These are phyloP conservation scores for Volutella citrinella DNA, from an alignment of 2,329 filamentous ascomycete species.

Conservation along the genomic window DNA sequence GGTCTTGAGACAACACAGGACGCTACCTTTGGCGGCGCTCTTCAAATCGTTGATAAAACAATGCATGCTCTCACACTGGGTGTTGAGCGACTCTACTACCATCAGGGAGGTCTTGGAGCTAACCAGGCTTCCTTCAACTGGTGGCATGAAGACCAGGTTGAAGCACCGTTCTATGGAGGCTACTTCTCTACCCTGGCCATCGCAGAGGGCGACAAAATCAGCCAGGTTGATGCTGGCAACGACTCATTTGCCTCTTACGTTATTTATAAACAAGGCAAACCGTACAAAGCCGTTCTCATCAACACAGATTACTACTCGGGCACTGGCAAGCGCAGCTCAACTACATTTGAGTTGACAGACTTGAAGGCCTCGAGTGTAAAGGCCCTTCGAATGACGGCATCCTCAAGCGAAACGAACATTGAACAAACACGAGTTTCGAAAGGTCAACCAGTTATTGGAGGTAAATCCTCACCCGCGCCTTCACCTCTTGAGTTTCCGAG, in stretches of 20 bases:
- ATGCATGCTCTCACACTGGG: constrained; percentile 4
- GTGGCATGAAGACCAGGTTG: constrained; percentile 5
- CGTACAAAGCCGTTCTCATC: constrained; percentile 4
- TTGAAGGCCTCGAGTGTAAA: not conserved
- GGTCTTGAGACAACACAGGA: constrained; percentile 9
- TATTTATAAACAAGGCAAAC: constrained; percentile 6
- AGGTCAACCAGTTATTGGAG: too few species aligned
- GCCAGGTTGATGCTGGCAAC: not conserved
- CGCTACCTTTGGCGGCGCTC: constrained; percentile 23
- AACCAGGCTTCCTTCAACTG: constrained; percentile 10
- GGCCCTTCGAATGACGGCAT: not conserved
- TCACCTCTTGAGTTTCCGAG: too few species aligned
- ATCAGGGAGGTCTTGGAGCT: constrained; percentile 4
- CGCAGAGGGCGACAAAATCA: not conserved
- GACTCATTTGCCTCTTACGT: constrained; percentile 5
- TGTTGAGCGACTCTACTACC: constrained; percentile 6
- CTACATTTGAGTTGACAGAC: not conserved
- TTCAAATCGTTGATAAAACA: constrained; percentile 8
- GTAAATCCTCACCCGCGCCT: too few species aligned
- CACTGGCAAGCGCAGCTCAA: constrained; percentile 2
- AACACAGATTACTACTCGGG: constrained; percentile 10
- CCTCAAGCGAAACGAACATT: not conserved
- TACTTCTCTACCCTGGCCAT: constrained; percentile 6
- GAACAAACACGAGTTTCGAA: not conserved
- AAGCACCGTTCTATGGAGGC: constrained; percentile 8